Evolutionary conservation across 805 yeast genomes (phyloP).

Genomic region (Ascoidea rubescens): DNA sequence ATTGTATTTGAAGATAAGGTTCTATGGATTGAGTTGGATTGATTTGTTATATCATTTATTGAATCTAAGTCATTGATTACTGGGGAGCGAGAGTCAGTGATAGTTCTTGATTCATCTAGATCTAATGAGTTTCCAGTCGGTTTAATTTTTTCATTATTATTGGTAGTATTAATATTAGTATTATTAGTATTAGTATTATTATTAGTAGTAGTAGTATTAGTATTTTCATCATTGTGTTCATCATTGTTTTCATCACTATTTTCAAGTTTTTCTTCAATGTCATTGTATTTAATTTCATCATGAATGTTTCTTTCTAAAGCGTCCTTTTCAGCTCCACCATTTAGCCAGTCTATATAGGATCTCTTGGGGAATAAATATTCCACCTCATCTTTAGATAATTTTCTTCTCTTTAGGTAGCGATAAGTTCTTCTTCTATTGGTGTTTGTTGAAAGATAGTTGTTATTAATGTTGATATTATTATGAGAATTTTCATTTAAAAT

Average conservation of each 20-base stretch:
- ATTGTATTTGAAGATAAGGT: not conserved
- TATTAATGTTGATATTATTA: conserved; percentile 12
- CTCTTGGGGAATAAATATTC: conserved; percentile 44
- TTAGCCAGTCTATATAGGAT: conserved; percentile 44
- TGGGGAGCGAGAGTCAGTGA: conserved; percentile 4
- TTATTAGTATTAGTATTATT: not conserved
- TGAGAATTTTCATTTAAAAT: no score
- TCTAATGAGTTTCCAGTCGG: not conserved
- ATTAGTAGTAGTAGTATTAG: not conserved
- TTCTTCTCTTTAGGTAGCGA: conserved; percentile 32
- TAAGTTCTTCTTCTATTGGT: conserved; percentile 23
- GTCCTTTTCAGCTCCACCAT: conserved; percentile 45
- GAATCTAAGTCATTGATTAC: conserved; percentile 7
- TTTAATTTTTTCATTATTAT: not conserved
- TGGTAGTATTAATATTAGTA: not conserved
- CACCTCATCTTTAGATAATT: conserved; percentile 42
- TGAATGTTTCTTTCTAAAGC: conserved; percentile 27
- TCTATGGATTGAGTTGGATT: no score
- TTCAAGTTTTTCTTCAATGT: conserved; percentile 9
- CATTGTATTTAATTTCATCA: conserved; percentile 24
- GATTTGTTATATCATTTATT: not conserved
- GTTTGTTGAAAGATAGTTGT: conserved; percentile 9
- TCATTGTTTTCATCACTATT: not conserved
- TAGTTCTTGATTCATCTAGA: not conserved
- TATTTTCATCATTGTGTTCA: not conserved